Base-by-base conservation (phyloP, 73 alveolate species). In the Halteria grandinella region DNA sequence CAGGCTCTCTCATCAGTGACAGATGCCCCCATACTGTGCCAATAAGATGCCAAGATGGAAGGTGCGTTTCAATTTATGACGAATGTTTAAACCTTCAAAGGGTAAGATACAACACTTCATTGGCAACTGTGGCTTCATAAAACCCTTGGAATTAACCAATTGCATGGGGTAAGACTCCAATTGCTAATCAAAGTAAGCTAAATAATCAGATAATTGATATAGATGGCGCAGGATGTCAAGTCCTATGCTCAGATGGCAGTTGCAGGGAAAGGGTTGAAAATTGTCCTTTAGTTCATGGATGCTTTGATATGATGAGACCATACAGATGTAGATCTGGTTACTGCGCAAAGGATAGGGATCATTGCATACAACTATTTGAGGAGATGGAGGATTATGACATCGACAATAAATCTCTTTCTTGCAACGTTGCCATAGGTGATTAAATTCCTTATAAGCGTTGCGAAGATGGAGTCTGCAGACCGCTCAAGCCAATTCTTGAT, bases 381-480 rank as follows among this genome's bases (percentile, higher is more conserved):
- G 37, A 27, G 51, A 15, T 31, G 15, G 45, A 2, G 0, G 64
- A 41, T 40, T 44, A 49, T 2, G 40, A 32, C 4, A 6, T 36
- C 11, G 5, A 10, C 8, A 60, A 32, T 40, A 17, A 1, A 5
- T 3, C 36, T 15, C 7, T 3, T 3, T 36, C 28, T 8, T 60
- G 77, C 29, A 14, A 44, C n/a, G 55, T 40, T 10, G 43, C 60
- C 34, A 6, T 11, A 5, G 77, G 17, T 25, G 34, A n/a, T 36
- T 43, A 33, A 5, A 18, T 18, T 20, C 14, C 20, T 14, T 60
- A 12, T 20, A 12, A n/a, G 3, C 37, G 77, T 40, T 83, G 91
- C 36, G 96, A 83, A 51, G 96, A 89, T 84, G 96, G 96, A 20
- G 23, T 89, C 15, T 89, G 96, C 63, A 83, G 96, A 45, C 70